These are phyloP conservation scores for Nannochloropsis gaditana DNA, from an alignment of 108 stramenopile species.

Conservation along the genomic window DNA sequence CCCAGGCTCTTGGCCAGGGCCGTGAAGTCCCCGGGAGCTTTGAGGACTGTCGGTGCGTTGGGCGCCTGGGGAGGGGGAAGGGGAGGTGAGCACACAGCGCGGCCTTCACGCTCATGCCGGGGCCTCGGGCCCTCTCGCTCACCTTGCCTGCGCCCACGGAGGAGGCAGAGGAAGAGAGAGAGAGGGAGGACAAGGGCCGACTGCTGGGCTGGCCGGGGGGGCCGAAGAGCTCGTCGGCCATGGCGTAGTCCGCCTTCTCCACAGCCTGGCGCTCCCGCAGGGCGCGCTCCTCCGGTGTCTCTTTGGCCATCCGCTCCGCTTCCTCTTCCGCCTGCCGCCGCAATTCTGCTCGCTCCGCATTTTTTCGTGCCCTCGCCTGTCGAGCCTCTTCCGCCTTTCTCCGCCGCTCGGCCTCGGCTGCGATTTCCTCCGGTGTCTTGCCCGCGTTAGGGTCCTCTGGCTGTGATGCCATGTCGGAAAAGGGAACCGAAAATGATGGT, in stretches of 20 bases:
- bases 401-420: background rate
- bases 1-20: background rate
- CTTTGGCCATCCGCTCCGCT: background rate
- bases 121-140: background rate
- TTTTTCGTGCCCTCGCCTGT: background rate
- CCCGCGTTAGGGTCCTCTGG: background rate
- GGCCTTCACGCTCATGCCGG: too few relatives aligned
- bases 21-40: background rate
- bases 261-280: background rate
- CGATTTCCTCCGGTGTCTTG: slow-evolving; percentile 13
- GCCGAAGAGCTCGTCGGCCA: background rate
- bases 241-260: slow-evolving; percentile 11
- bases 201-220: background rate
- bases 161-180: background rate
- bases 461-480: background rate
- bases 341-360: background rate
- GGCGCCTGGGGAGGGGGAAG: slow-evolving; percentile 8
- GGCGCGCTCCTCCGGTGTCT: background rate
- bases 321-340: background rate
- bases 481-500: background rate
- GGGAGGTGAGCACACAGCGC: background rate
- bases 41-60: background rate
- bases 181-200: background rate
- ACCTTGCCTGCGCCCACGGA: slow-evolving; percentile 1
- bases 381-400: slow-evolving; percentile 16